Conservation (phyloP, 208 protist genomes). For the Leishmania major region DNA sequence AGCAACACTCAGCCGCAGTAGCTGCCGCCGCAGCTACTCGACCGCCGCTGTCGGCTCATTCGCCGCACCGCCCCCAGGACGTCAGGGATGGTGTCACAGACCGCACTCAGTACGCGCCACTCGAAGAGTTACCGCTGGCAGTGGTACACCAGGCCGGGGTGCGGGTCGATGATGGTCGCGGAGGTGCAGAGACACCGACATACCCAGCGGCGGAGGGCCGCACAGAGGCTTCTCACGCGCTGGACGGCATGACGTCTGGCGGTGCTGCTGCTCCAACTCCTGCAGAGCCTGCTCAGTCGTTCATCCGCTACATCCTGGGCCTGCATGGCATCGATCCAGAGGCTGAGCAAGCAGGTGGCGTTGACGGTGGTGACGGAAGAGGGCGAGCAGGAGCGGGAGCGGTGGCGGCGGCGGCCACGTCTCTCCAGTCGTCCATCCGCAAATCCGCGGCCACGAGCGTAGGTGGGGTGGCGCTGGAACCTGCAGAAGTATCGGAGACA, state of each 20-base stretch:
- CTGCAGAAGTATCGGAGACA: not conserved
- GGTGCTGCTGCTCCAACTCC: not conserved
- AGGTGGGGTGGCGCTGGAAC: not conserved
- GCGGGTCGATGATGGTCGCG: not conserved
- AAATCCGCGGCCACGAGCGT: not conserved
- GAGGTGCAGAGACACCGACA: not conserved
- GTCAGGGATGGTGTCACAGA: not conserved
- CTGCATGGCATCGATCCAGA: constrained; percentile 15
- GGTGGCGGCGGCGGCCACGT: not conserved
- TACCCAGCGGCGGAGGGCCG: not conserved
- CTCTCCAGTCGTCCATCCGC: not conserved
- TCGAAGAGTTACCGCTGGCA: not conserved
- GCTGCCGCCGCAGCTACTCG: not conserved
- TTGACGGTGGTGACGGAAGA: not conserved
- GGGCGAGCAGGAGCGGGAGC: not conserved
- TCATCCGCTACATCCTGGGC: constrained; percentile 10
- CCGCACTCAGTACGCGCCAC: constrained; percentile 1
- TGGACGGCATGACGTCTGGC: not conserved
- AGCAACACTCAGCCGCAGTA: not conserved
- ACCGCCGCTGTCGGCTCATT: constrained; percentile 5
- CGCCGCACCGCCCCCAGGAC: not conserved
- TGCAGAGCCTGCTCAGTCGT: constrained; percentile 9
- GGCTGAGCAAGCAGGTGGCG: not conserved
- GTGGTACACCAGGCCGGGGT: not conserved
- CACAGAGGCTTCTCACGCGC: not conserved